phyloP scores from a whole-genome alignment of 495 filamentous ascomycete species.

The Physcia stellaris region DNA sequence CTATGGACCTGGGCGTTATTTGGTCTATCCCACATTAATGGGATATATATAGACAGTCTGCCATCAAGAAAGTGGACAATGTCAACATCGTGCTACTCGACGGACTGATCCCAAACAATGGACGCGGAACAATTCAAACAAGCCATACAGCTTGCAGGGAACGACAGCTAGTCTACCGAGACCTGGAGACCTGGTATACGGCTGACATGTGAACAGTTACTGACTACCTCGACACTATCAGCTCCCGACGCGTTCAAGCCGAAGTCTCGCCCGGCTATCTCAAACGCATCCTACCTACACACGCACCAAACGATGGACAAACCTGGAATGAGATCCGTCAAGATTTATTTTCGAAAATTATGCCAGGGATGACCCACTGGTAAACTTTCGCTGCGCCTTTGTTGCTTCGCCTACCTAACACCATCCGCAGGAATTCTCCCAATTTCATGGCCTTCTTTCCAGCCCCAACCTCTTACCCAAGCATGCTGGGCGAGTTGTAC shows the following conservation, averaged over 20 bases:
- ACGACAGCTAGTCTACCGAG: too few species aligned
- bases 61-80: too few species aligned
- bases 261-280: slow-evolving; percentile 78
- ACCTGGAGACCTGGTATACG: too few species aligned
- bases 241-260: slow-evolving; percentile 56
- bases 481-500: slow-evolving; percentile 87
- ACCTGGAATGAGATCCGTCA: slow-evolving; percentile 63
- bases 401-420: slow-evolving; percentile 6
- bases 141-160: too few species aligned
- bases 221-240: slow-evolving; percentile 63
- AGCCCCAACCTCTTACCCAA: slow-evolving; percentile 65
- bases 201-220: too few species aligned
- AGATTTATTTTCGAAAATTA: slow-evolving; percentile 75
- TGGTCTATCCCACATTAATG: too few species aligned
- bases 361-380: slow-evolving; percentile 91
- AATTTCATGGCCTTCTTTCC: slow-evolving; percentile 96
- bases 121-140: too few species aligned
- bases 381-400: slow-evolving; percentile 17
- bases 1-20: too few species aligned
- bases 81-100: too few species aligned
- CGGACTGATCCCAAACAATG: too few species aligned
- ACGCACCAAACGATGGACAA: slow-evolving; percentile 58
- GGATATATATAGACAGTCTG: too few species aligned
- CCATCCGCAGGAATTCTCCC: slow-evolving; percentile 40
- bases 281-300: slow-evolving; percentile 54